Evolutionary conservation across 352 stramenopile genomes (phyloP).

Genomic region (Globisporangium canariense): DNA sequence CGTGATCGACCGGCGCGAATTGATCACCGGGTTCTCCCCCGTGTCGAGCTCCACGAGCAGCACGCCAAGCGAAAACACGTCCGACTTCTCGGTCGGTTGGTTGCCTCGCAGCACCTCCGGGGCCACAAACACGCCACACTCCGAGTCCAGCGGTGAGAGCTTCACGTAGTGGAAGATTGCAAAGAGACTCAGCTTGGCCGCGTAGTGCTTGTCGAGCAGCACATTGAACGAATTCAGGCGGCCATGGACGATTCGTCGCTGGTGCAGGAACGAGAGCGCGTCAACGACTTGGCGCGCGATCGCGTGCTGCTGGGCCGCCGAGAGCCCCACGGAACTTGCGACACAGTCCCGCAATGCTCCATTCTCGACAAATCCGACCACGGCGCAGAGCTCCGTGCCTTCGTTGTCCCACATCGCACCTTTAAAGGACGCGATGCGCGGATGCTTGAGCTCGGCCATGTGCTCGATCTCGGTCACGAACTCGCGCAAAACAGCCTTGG

Average conservation of each 20-base stretch:
- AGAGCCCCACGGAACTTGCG: slow-evolving; percentile 33
- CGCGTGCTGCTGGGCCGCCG: slow-evolving; percentile 58
- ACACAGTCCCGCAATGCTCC: slow-evolving; percentile 64
- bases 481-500: slow-evolving; percentile 58
- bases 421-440: slow-evolving; percentile 64
- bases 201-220: slow-evolving; percentile 59
- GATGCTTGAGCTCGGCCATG: slow-evolving; percentile 66
- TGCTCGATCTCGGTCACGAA: slow-evolving; percentile 82
- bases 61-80: slow-evolving; percentile 78
- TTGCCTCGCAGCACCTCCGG: slow-evolving; percentile 70
- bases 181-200: slow-evolving; percentile 75
- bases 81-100: slow-evolving; percentile 62
- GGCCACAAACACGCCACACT: slow-evolving; percentile 64
- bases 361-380: slow-evolving; percentile 68
- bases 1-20: slow-evolving; percentile 42
- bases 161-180: slow-evolving; percentile 79
- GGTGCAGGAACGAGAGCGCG: slow-evolving; percentile 60
- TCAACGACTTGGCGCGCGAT: slow-evolving; percentile 73
- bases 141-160: slow-evolving; percentile 58
- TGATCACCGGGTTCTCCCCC: slow-evolving; percentile 61
- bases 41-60: slow-evolving; percentile 77
- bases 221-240: slow-evolving; percentile 79
- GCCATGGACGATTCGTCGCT: slow-evolving; percentile 70
- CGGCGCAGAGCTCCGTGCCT: slow-evolving; percentile 64
- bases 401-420: slow-evolving; percentile 73